Evolutionary conservation across 169 alveolate species (phyloP), one percentile per base, ranked within the genome.

Genomic region (Plasmodium cynomolgi): DNA sequence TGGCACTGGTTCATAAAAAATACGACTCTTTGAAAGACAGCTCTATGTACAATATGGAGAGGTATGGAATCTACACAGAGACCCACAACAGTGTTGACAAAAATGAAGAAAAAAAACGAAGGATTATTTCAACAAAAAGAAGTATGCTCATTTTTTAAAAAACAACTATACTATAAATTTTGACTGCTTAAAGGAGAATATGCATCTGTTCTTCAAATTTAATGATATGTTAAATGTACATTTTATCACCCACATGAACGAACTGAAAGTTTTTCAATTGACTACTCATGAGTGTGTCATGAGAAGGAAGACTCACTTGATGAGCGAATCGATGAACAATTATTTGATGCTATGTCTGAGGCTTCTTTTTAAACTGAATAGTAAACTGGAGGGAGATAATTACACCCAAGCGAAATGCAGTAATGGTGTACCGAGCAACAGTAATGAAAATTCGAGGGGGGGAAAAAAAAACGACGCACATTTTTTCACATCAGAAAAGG

Each of bases 161-260:
- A 39, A 71, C 39, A 88, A 88, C 33, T 88, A 88, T 44, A 8
- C 82, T 20, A 80, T 88, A 5, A 88, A 88, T 88, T 80, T 44
- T 37, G 83, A 88, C 33, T 80, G 29, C 31, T 80, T 88, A 80
- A 79, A 88, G 34, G 41, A 88, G 31, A 79, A 88, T 7, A 80
- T 58, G 31, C 47, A 80, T 58, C 9, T 88, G 17, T 88, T 80
- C 58, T 88, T 88, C 56, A 80, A 88, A 88, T 88, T 88, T 88
- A 88, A 88, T 80, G 94, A 88, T 88, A 47, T 88, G n/a, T 62
- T 83, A 7, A 88, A 88, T 88, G 73, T 88, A 37, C 81, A 80
- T 62, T 88, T 88, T 88, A 13, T 88, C 50, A 88, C 44, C 0
- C 20, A 31, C 23, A 41, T 80, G 13, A 34, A 41, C 68, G 77